phyloP scores from a whole-genome alignment of 2,329 filamentous ascomycete genomes.

The Stromatinia cepivora region DNA sequence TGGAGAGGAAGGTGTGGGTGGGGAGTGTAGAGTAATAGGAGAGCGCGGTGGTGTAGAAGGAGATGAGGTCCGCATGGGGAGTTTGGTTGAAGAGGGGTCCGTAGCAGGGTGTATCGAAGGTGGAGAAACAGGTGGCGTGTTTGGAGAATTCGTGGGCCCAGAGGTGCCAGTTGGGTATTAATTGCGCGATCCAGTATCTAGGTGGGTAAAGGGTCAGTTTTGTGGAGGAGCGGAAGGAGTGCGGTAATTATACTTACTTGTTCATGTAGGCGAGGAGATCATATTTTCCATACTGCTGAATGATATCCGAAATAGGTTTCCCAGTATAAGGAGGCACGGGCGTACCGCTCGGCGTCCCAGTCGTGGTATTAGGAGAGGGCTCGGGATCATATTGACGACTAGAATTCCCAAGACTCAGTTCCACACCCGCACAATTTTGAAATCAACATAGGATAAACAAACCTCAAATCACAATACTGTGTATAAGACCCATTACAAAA shows the following conservation, averaged over 20 bases:
- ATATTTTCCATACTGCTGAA: conserved; percentile 56
- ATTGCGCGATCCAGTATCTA: conserved; percentile 58
- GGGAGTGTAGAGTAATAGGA: conserved; percentile 58
- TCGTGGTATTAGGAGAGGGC: conserved; percentile 64
- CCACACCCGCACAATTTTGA: not conserved
- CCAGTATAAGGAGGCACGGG: conserved; percentile 60
- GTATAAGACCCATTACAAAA: conserved; percentile 59
- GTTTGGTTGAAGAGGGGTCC: conserved; percentile 48
- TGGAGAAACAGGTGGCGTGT: conserved; percentile 67
- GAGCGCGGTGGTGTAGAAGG: conserved; percentile 48
- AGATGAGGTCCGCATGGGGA: not conserved
- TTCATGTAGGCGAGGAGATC: conserved; percentile 67
- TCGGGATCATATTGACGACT: conserved; percentile 63
- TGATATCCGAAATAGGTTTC: conserved; percentile 57
- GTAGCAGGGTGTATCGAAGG: conserved; percentile 65
- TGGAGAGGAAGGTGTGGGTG: conserved; percentile 60
- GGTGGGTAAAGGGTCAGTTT: not conserved
- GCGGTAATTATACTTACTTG: conserved; percentile 43
- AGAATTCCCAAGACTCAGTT: not conserved
- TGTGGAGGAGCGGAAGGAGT: not conserved
- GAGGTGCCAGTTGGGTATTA: conserved; percentile 55
- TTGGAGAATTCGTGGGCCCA: conserved; percentile 70
- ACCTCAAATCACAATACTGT: conserved; percentile 64
- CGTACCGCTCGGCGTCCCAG: conserved; percentile 49
- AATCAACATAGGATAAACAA: conserved; percentile 1